These are phyloP conservation scores for Teratosphaeria pseudoeucalypti DNA, from an alignment of 2,329 filamentous ascomycete genomes.

Conservation along the genomic window DNA sequence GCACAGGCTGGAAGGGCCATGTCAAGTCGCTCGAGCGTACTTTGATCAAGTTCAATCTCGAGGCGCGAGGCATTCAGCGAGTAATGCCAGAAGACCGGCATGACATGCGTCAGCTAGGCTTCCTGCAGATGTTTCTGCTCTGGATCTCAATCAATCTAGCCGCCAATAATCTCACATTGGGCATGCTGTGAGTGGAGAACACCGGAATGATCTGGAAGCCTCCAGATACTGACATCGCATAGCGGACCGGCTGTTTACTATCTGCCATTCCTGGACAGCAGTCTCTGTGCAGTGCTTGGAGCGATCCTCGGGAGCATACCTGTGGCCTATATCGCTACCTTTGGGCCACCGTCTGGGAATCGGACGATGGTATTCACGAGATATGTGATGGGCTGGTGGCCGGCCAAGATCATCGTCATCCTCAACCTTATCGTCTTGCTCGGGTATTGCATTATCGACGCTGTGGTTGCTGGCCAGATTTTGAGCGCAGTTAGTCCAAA, in stretches of 20 bases:
- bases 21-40: conserved; percentile 28
- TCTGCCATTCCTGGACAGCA: conserved; percentile 48
- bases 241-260: conserved; percentile 46
- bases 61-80: conserved; percentile 50
- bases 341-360: conserved; percentile 51
- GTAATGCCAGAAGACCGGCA: conserved; percentile 47
- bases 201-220: background rate
- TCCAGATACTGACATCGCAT: background rate
- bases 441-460: conserved; percentile 9
- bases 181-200: conserved; percentile 36
- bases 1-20: conserved; percentile 1
- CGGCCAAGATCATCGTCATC: conserved; percentile 51
- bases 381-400: conserved; percentile 57
- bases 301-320: conserved; percentile 44
- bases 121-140: conserved; percentile 46
- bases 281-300: conserved; percentile 48
- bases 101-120: conserved; percentile 40
- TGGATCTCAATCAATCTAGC: conserved; percentile 55
- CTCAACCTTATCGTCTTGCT: conserved; percentile 54
- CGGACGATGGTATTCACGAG: conserved; percentile 48
- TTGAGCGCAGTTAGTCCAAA: conserved; percentile 52
- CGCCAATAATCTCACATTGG: conserved; percentile 55
- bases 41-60: conserved; percentile 44
- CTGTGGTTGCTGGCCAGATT: conserved; percentile 57
- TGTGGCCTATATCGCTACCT: conserved; percentile 51